phyloP scores from a whole-genome alignment of 192 early-diverging fungal genomes.

The Backusella circina region DNA sequence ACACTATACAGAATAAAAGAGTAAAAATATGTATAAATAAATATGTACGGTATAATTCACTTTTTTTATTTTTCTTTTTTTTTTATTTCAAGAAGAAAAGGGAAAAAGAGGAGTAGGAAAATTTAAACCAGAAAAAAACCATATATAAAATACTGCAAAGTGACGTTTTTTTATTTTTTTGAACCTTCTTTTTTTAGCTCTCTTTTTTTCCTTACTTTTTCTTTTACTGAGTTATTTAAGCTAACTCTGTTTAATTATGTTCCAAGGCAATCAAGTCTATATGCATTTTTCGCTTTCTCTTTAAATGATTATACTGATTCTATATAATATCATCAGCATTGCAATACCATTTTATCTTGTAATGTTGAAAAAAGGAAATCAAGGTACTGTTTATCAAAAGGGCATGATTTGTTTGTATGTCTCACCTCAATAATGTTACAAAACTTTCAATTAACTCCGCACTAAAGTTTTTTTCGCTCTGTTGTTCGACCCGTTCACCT shows the following conservation, averaged over 20 bases:
- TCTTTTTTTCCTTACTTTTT: neutral
- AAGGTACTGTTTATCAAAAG: neutral
- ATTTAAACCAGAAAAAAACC: neutral
- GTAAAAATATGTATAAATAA: neutral
- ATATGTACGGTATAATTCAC: neutral
- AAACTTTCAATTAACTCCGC: neutral
- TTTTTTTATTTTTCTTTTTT: neutral
- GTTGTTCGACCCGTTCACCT: neutral
- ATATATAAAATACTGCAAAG: neutral
- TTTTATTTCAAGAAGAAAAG: neutral
- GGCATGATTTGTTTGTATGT: neutral
- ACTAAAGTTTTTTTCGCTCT: neutral
- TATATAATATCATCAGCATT: neutral
- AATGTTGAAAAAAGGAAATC: neutral
- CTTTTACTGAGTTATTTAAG: neutral
- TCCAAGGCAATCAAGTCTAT: neutral
- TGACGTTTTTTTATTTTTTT: constrained; percentile 7
- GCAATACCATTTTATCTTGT: neutral
- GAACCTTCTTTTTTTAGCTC: too few relatives aligned
- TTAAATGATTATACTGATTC: neutral
- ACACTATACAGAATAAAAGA: neutral
- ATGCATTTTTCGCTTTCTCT: neutral
- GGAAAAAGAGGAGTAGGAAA: neutral
- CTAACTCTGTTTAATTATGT: neutral
- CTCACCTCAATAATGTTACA: neutral